phyloP scores from a whole-genome alignment of 2,329 filamentous ascomycete species.

The Alternaria sp. region DNA sequence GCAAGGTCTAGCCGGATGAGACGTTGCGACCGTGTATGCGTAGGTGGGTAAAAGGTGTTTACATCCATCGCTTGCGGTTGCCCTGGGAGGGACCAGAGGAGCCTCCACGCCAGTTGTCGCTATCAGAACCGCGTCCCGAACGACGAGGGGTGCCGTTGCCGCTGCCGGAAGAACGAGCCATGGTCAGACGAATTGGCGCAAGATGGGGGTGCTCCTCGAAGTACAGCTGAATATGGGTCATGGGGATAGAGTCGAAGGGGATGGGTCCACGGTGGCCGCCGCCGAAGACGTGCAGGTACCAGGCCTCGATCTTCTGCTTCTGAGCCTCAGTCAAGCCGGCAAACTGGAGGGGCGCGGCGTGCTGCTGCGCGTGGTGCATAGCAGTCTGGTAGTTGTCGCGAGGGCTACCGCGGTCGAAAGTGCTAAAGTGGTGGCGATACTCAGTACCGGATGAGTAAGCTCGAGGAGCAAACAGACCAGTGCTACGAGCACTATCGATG shows the following conservation, averaged over 20 bases:
- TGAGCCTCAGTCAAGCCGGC: conserved; percentile 20
- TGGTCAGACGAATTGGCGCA: conserved; percentile 24
- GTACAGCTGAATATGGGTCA: conserved; percentile 28
- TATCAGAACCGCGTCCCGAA: conserved; percentile 6
- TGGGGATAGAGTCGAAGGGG: conserved; percentile 37
- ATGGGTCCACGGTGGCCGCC: conserved; percentile 26
- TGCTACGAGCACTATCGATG: conserved; percentile 83
- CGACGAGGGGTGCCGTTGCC: conserved; percentile 17
- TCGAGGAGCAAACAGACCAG: conserved; percentile 85
- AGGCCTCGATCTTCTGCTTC: conserved; percentile 33
- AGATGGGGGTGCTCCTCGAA: conserved; percentile 19
- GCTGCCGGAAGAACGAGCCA: conserved; percentile 23
- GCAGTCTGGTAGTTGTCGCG: conserved; percentile 39
- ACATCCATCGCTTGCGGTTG: conserved; percentile 18
- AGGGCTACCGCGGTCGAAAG: conserved; percentile 80
- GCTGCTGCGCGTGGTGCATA: conserved; percentile 23
- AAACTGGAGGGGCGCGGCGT: conserved; percentile 14
- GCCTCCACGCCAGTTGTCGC: conserved; percentile 1
- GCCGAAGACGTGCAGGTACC: conserved; percentile 29
- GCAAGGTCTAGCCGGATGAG: background rate
- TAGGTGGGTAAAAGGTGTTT: background rate
- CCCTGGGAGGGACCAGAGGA: conserved; percentile 8
- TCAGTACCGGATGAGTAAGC: conserved; percentile 75
- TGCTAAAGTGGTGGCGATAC: conserved; percentile 76
- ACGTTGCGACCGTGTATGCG: conserved; percentile 7